Percentiles rank a stretch among this genome's conserved stretches.
phyloP scores from a whole-genome alignment of 192 early-diverging fungal genomes.

The Obelidium mucronatum region DNA sequence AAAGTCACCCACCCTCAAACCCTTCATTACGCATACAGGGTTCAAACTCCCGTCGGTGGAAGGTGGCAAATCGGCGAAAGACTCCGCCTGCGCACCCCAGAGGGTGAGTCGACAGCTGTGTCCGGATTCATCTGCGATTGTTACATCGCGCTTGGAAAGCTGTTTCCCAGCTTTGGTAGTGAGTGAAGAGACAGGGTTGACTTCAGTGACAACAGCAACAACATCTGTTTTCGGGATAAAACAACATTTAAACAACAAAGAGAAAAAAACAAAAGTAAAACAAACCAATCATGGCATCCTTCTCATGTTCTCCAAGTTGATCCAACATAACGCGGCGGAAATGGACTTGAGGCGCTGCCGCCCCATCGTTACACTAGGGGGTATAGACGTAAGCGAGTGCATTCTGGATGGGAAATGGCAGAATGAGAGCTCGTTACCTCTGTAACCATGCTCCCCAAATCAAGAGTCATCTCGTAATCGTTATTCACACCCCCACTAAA shows the following conservation, averaged over 20 bases:
- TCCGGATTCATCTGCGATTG: constrained; percentile 76
- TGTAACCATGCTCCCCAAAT: constrained; percentile 70
- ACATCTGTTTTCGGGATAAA: constrained; percentile 82
- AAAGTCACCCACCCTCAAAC: constrained; percentile 87
- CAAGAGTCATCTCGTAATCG: constrained; percentile 92
- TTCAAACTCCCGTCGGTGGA: constrained; percentile 26
- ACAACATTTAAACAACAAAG: too few relatives aligned
- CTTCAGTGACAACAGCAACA: constrained; percentile 76
- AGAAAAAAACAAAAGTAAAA: too few relatives aligned
- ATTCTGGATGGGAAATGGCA: too few relatives aligned
- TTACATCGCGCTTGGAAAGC: constrained; percentile 84
- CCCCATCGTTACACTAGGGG: constrained; percentile 64
- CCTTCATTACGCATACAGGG: constrained; percentile 84
- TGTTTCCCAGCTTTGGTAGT: constrained; percentile 64
- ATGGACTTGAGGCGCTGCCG: constrained; percentile 57
- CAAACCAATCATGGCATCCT: constrained; percentile 70
- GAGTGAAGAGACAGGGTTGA: constrained; percentile 69
- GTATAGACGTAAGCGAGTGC: too few relatives aligned
- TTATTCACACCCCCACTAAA: constrained; percentile 79
- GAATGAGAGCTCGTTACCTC: too few relatives aligned
- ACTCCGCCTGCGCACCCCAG: constrained; percentile 86
- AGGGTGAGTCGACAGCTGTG: constrained; percentile 80
- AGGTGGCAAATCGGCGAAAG: constrained; percentile 47
- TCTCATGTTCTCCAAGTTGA: constrained; percentile 72
- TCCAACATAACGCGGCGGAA: constrained; percentile 78